Base-by-base conservation (phyloP, 2,329 filamentous ascomycete genomes). In the Emergomyces orientalis region DNA sequence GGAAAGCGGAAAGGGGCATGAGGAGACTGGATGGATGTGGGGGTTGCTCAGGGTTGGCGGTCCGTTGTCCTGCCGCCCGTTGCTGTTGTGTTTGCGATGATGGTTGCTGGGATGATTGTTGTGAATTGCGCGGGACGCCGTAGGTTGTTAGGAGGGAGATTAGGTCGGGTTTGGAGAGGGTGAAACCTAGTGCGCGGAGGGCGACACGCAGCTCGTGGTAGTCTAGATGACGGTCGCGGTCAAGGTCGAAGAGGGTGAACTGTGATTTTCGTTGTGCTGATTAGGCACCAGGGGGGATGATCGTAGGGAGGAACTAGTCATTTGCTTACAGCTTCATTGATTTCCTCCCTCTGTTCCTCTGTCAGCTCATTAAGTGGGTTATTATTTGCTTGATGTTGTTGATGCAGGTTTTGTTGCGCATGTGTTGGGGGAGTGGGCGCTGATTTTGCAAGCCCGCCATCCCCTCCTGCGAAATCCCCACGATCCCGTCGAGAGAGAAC, bases 171-270 rank as follows among this genome's bases (percentile, higher is more conserved):
- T 96, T 96, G 64, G 90, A 84, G 59, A 96, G 82, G 71, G 95
- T 91, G 79, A 97, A 97, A 67, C 94, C 94, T 1, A 99, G 86
- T 3, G 94, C 94, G 74, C 95, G 94, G 71, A 97, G 87, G 65
- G 93, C 91, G 78, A 97, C 94, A 77, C 94, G 93, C 74, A 97
- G 90, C 78, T 99, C 94, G 79, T 97, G 94, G 81, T 96, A 97
- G 80, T 97, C 93, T 73, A 99, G 90, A 76, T 89, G 87, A 56
- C 87, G 85, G 79, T 97, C 92, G 75, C 95, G 93, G 81, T 97
- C 93, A 72, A 96, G 88, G 75, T 97, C 94, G 82, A 99, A 97
- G 67, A 97, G 86, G 65, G 88, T 87, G 77, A 97, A 97, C 89
- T 96, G 67, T 51, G 60, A n/a, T 52, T 56, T n/a, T 58, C 13